Base-by-base conservation (phyloP, 495 filamentous ascomycete species). In the Hyaloscypha bicolor region DNA sequence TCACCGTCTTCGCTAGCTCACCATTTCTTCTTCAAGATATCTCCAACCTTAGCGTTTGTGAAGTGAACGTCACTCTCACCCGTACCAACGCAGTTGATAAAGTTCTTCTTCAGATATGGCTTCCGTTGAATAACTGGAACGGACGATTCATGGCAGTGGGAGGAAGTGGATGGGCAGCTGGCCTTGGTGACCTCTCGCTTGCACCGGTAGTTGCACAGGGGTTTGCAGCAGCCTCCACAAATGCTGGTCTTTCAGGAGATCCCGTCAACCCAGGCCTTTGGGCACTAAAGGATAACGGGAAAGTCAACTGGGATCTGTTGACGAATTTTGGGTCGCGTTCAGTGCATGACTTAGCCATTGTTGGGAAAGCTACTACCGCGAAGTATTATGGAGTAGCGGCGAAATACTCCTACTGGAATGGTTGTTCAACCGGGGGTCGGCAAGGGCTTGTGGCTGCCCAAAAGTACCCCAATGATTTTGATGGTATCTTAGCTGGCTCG, bases 1-100 rank as follows among this genome's bases (percentile, higher is more conserved):
- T 53, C 51, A 29, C 6, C 51, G 22, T 53, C 9, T 6, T 16
- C 6, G 51, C 19, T n/a, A 29, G 51, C 16, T 14, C 6, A 6
- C 22, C 51, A 21, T 16, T 8, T 9, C 51, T 29, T 14, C 12
- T 45, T n/a, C 25, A 53, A 6, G 33, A 64, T 42, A 52, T 64
- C 5, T 4, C 16, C 16, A 53, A 60, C 33, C n/a, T 37, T 4
- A 73, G 22, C 6, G 82, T 82, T 68, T 83, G 81, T 69, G 82
- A 83, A 64, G 68, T 83, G 48, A 82, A 78, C 4, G 66, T 83
- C 33, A 73, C 74, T 6, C 80, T 82, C 67, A 81, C 81, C 3
- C 80, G 82, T 70, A 75, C 77, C 0, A 78, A 74, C 2, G 61
- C 70, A 37, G 71, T 77, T 65, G 81, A 83, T 62, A 71, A 29